Evolutionary conservation across 768 basidiomycete genomes (phyloP), one percentile per base, ranked within the genome.

Genomic region (Russula sp.): DNA sequence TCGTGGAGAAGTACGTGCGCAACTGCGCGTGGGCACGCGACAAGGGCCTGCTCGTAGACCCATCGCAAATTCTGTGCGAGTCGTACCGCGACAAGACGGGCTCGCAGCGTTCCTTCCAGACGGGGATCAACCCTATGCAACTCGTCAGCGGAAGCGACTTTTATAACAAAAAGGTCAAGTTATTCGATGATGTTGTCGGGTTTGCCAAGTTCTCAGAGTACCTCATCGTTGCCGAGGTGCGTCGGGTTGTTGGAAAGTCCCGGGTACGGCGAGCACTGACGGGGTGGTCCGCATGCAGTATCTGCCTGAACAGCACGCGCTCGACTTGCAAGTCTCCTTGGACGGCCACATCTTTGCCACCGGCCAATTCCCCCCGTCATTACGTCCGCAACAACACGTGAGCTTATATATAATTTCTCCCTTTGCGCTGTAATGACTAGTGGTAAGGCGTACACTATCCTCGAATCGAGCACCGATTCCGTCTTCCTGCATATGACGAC

Each of bases 151-250:
- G 97, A 0, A 73, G 78, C 11, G 78, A 85, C 59, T 98, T 84
- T 76, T 98, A 85, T 71, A 66, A 66, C 52, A 84, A 80, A 65
- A 88, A 85, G 78, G 84, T 77, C 65, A 89, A 83, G 71, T 73
- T 97, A 22, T 99, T 98, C 70, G 84, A 91, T 51, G 79, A 85
- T 48, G 87, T 99, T 58, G 93, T 94, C 67, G 97, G 97, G 7
- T 98, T 95, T 76, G 88, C 97, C 0, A 95, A 94, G 76, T 99
- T 99, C 74, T 92, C 92, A 0, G 93, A 99, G 77, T 99, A 90
- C 73, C 80, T 98, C 72, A 86, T 98, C 50, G 96, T 98, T 35
- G 97, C 96, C 27, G 88, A 94, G 81, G 93, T 97, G 47, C 57
- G 22, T n/a, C 47, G 20, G 9, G 32, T 55, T 45, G 20, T 4